Evolutionary conservation across 208 protist genomes (phyloP), one percentile per base, ranked within the genome.

Genomic region (Crithidia sp.): DNA sequence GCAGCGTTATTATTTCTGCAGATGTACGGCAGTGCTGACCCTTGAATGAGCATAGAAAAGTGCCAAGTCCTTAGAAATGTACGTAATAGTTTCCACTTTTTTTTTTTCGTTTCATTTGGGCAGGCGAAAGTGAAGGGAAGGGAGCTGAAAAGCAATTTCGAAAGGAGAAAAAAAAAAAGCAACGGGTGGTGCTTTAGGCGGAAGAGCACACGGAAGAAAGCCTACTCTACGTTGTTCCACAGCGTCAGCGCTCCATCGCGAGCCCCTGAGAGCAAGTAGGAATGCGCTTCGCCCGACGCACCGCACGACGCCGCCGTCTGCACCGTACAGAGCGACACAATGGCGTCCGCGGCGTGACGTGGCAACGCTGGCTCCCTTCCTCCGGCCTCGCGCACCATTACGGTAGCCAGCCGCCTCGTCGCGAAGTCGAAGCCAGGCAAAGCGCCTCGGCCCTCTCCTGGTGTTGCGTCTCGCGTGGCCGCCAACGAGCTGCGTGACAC

Each of bases 201-300:
- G n/a, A 56, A 58, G 60, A 69, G 67, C 17, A 55, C 44, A 44
- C 39, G 9, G 16, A 54, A 65, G 56, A 63, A 47, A 69, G 4
- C 8, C 47, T 63, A 62, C 67, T 47, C 39, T 19, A 58, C 62
- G 62, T 89, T 90, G 41, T 81, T 62, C 89, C 89, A 94, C n/a
- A 91, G 61, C 0, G 76, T 89, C 14, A 94, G 70, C 1, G 79
- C 76, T 0, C 89, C 89, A 47, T 94, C 86, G 7, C 89, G 82
- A 7, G 79, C 61, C 5, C 84, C 89, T 3, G 86, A 92, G 2
- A 84, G 75, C 40, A 94, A 62, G 39, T 77, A 77, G 2, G 67
- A 64, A 3, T 68, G 62, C 16, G 67, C 66, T 17, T 58, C 73
- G 7, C 62, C 43, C 2, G 52, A 37, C 4, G 72, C 62, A 19